Base-by-base conservation (phyloP, 1,284 basidiomycete genomes). In the Uromyces viciae-fabae region DNA sequence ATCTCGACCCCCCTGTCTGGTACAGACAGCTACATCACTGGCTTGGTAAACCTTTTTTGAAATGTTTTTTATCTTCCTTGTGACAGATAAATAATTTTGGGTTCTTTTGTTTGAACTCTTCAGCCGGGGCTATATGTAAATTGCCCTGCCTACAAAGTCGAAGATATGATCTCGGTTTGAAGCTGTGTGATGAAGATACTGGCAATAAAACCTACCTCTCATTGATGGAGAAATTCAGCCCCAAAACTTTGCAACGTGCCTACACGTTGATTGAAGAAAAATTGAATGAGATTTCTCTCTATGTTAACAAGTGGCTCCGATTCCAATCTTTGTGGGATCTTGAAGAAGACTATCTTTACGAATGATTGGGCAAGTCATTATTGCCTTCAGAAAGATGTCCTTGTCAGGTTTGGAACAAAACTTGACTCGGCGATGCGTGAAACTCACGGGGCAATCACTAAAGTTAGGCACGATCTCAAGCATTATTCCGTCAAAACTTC, bases 301-400 rank as follows among this genome's bases (percentile, higher is more conserved):
- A 98, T 86, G 94, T 98, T 73, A 92, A 89, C 83, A 96, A 97
- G 87, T 99, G 97, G 96, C 90, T 98, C 0, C 95, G 95, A 85
- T 99, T 99, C 90, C 97, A 99, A 86, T 96, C 95, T 0, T 89
- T 99, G 0, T 99, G 96, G 97, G 96, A 99, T 86, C 91, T 98
- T 71, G 95, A 99, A 86, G 90, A 95, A 22, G 96, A 98, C 89
- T 92, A 93, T 85, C 95, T 98, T 31, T 98, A 96, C 89, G 92
- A 91, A 84, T 92, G 93, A 0, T 91, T 98, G 7, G 97, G 96
- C 11, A 22, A 49, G 46, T 49, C 46, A 49, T 22, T 49, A 11
- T 90, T 90, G 0, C 89, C 92, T 85, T 99, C 95, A 99, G 88
- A 89, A 92, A 82, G 97, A 98, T 84, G 93, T 99, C 82, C 88